Percentiles rank a stretch among this genome's conserved stretches.
Conservation (phyloP, 2,329 filamentous ascomycete genomes). For the Septoria petroselini region DNA sequence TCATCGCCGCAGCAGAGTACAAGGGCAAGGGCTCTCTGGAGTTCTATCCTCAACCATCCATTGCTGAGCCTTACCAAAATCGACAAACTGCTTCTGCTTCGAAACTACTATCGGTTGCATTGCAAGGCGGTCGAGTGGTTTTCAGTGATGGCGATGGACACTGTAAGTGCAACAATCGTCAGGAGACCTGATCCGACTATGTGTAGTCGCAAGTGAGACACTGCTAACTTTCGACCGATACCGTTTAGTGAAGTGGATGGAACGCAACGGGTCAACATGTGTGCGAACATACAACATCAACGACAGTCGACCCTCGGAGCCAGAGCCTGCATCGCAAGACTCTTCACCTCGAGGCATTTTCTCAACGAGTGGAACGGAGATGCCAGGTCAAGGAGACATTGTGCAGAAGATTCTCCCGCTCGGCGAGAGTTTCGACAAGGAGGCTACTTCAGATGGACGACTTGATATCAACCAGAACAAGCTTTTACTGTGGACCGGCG, state of each 20-base stretch:
- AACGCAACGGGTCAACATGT: constrained; percentile 67
- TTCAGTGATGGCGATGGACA: constrained; percentile 80
- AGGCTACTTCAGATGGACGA: not conserved
- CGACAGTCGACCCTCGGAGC: constrained; percentile 27
- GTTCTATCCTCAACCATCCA: constrained; percentile 62
- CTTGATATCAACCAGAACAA: constrained; percentile 54
- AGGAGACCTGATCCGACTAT: no score
- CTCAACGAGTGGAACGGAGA: constrained; percentile 25
- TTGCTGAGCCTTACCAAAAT: constrained; percentile 59
- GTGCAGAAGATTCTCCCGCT: constrained; percentile 73
- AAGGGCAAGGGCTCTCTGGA: constrained; percentile 88
- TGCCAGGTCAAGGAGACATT: constrained; percentile 59
- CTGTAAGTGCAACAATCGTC: no score
- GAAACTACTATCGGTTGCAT: constrained; percentile 75
- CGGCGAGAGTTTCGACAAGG: not conserved
- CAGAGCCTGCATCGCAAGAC: constrained; percentile 17
- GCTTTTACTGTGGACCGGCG: constrained; percentile 82
- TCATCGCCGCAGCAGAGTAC: constrained; percentile 85
- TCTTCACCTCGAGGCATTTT: constrained; percentile 29
- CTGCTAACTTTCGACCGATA: no score
- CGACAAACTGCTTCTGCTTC: constrained; percentile 77
- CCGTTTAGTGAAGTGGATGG: constrained; percentile 95
- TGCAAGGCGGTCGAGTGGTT: constrained; percentile 77
- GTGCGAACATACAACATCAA: constrained; percentile 60
- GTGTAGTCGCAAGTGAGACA: no score